Conservation (phyloP, 2,329 filamentous ascomycete species). For the Xylariaceae sp. region DNA sequence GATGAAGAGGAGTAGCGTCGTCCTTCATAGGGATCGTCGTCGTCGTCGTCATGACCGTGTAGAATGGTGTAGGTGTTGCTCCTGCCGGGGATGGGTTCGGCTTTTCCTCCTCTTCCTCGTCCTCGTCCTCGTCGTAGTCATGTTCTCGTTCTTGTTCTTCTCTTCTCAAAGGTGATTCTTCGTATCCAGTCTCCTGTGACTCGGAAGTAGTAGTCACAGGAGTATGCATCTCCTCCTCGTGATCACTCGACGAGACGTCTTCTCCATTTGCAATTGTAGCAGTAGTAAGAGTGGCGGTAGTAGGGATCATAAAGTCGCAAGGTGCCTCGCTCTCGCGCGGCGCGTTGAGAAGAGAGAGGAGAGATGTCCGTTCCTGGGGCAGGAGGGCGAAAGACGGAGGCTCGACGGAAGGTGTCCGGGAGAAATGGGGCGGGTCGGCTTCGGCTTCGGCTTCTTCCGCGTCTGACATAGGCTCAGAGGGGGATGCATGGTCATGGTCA, state of each 20-base stretch:
- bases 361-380: slow-evolving; percentile 49
- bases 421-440: slow-evolving; percentile 38
- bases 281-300: no score
- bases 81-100: slow-evolving; percentile 3
- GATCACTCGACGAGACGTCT: no score
- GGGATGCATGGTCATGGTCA: no score
- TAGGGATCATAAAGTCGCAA: slow-evolving; percentile 35
- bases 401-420: slow-evolving; percentile 57
- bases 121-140: slow-evolving; percentile 38
- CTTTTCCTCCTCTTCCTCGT: slow-evolving; percentile 1
- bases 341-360: slow-evolving; percentile 56
- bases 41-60: slow-evolving; percentile 45
- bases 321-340: slow-evolving; percentile 39
- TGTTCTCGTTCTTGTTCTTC: no score
- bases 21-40: slow-evolving; percentile 49
- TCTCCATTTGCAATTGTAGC: no score
- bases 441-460: slow-evolving; percentile 30
- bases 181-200: no score
- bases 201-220: no score
- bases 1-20: no score
- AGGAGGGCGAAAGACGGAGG: slow-evolving; percentile 54
- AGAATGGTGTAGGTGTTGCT: slow-evolving; percentile 40
- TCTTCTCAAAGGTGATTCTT: no score
- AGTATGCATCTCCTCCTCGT: no score
- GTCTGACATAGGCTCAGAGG: no score